These are phyloP conservation scores for Fusarium tricinctum DNA, from an alignment of 2,329 filamentous ascomycete species.

Conservation along the genomic window DNA sequence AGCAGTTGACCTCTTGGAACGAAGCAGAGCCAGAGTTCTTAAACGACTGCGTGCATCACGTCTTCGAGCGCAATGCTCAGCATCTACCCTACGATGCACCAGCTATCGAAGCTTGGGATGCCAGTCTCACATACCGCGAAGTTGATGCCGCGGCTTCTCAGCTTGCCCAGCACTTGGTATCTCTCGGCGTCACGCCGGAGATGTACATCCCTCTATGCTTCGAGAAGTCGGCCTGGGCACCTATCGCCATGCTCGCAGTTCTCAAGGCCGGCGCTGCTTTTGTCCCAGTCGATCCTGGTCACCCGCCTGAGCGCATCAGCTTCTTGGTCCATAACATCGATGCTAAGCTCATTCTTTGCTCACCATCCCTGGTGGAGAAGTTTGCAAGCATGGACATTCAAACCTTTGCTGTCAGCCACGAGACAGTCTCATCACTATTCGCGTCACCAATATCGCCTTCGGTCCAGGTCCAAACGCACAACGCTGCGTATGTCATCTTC, in stretches of 20 bases:
- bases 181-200: slow-evolving; percentile 48
- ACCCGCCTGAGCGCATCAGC: slow-evolving; percentile 50
- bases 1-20: slow-evolving; percentile 50
- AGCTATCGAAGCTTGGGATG: slow-evolving; percentile 63
- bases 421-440: background rate
- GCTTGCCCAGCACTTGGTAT: slow-evolving; percentile 56
- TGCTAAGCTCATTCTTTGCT: slow-evolving; percentile 33
- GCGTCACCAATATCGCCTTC: rapidly evolving
- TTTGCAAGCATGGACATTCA: slow-evolving; percentile 1
- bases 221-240: slow-evolving; percentile 56
- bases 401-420: background rate
- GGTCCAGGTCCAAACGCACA: background rate
- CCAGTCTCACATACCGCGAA: slow-evolving; percentile 54
- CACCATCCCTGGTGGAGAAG: background rate
- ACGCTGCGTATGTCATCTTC: slow-evolving; percentile 40
- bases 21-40: slow-evolving; percentile 14
- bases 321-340: slow-evolving; percentile 28
- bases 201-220: slow-evolving; percentile 54
- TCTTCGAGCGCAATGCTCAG: slow-evolving; percentile 55
- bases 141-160: slow-evolving; percentile 44
- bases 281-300: slow-evolving; percentile 54
- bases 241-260: slow-evolving; percentile 54
- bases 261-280: slow-evolving; percentile 54
- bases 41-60: slow-evolving; percentile 57
- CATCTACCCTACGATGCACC: slow-evolving; percentile 47